Evolutionary conservation across 1,284 basidiomycete species (phyloP).

Genomic region (Agaricales sp.): DNA sequence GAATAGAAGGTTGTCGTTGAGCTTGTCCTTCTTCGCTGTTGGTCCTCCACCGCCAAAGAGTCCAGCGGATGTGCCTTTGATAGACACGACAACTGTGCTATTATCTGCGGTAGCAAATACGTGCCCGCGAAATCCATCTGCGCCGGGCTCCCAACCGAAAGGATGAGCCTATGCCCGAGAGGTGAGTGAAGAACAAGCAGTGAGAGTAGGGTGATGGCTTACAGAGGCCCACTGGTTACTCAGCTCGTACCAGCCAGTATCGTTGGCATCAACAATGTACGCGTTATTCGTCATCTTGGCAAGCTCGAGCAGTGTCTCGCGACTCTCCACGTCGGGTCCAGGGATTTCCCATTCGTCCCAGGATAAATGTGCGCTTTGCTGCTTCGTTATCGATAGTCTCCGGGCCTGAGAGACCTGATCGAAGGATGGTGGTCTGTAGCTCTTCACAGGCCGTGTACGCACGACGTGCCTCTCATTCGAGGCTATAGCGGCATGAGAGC

Average conservation of each 20-base stretch:
- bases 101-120: slow-evolving; percentile 82
- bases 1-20: slow-evolving; percentile 95
- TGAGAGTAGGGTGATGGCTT: slow-evolving; percentile 15
- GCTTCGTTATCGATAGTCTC: slow-evolving; percentile 34
- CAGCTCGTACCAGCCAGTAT: slow-evolving; percentile 72
- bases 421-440: slow-evolving; percentile 41
- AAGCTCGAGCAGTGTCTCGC: slow-evolving; percentile 70
- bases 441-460: slow-evolving; percentile 28
- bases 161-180: slow-evolving; percentile 55
- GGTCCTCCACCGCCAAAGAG: slow-evolving; percentile 76
- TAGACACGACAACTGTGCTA: slow-evolving; percentile 77
- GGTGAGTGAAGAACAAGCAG: background rate
- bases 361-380: slow-evolving; percentile 32
- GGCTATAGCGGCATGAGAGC: slow-evolving; percentile 10
- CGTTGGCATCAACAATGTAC: slow-evolving; percentile 50
- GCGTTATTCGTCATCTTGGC: slow-evolving; percentile 96
- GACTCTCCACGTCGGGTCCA: slow-evolving; percentile 66
- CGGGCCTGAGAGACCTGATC: slow-evolving; percentile 40
- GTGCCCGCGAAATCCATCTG: slow-evolving; percentile 86
- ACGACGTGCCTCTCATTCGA: slow-evolving; percentile 20
- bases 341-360: slow-evolving; percentile 57
- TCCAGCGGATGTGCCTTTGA: slow-evolving; percentile 89
- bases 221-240: slow-evolving; percentile 56
- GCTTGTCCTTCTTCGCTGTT: slow-evolving; percentile 85
- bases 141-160: slow-evolving; percentile 87